These are phyloP conservation scores for Xylariaceae sp. DNA, from an alignment of 2,329 filamentous ascomycete genomes.

Conservation along the genomic window DNA sequence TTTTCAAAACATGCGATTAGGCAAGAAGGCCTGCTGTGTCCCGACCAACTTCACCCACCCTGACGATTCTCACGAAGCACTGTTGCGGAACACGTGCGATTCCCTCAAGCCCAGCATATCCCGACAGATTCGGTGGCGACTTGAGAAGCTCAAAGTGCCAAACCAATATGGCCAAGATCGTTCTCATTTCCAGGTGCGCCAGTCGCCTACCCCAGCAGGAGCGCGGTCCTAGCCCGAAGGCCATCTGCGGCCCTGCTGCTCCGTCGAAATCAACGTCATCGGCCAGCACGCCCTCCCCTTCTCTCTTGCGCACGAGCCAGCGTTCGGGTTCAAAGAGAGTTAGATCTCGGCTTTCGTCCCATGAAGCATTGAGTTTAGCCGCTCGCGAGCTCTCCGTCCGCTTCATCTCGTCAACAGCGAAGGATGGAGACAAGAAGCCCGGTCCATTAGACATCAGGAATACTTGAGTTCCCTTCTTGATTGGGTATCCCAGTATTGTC, in stretches of 20 bases:
- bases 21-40: not conserved
- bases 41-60: not conserved
- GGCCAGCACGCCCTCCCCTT: not conserved
- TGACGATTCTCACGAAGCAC: not conserved
- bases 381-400: not conserved
- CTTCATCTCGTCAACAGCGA: not conserved
- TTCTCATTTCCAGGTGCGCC: constrained; percentile 4
- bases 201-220: constrained; percentile 12
- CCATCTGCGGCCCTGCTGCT: constrained; percentile 12
- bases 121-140: not conserved
- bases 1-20: no score
- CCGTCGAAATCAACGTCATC: not conserved
- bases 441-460: constrained; percentile 2
- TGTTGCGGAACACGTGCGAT: not conserved
- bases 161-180: constrained; percentile 7
- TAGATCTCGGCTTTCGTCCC: constrained; percentile 1
- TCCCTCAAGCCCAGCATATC: not conserved
- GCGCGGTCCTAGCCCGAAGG: constrained; percentile 13
- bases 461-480: constrained; percentile 6
- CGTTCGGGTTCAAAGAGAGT: constrained; percentile 2
- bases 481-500: not conserved
- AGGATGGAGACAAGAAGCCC: not conserved
- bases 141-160: constrained; percentile 11
- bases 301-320: not conserved
- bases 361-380: not conserved